Percentiles rank a stretch among this genome's conserved stretches.
Conservation (phyloP, 768 basidiomycete species). For the Rubroboletus satanas region DNA sequence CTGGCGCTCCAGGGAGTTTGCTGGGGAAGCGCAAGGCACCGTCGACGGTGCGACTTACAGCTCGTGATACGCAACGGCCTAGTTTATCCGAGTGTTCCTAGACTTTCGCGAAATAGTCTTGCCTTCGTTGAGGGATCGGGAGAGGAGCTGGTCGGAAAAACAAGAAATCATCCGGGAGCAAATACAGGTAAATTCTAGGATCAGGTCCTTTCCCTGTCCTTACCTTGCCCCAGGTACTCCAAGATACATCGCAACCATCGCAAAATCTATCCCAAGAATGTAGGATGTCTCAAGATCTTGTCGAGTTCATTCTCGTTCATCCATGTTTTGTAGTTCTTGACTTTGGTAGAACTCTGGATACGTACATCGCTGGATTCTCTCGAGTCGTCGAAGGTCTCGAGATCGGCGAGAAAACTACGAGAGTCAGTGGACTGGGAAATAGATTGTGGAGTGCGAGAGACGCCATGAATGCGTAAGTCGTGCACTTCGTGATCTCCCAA, state of each 20-base stretch:
- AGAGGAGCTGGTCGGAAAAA: conserved; percentile 7
- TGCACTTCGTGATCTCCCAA: background rate
- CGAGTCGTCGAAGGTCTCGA: conserved; percentile 7
- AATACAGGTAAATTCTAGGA: background rate
- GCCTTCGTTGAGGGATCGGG: conserved; percentile 9
- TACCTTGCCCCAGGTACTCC: conserved; percentile 10
- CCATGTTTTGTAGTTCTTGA: conserved; percentile 5
- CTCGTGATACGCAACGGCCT: background rate
- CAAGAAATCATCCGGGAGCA: conserved; percentile 16
- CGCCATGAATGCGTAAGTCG: conserved; percentile 17
- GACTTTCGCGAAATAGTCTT: conserved; percentile 19
- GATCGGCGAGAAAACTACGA: conserved; percentile 2
- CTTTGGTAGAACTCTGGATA: conserved; percentile 14
- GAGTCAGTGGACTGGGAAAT: background rate
- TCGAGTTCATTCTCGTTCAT: background rate
- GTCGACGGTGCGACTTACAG: conserved; percentile 12
- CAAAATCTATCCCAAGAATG: conserved; percentile 19
- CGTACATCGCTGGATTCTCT: conserved; percentile 15
- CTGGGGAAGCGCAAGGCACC: conserved; percentile 14
- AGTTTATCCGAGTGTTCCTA: background rate
- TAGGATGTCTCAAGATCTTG: background rate
- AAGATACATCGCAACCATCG: conserved; percentile 17
- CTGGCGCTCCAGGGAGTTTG: conserved; percentile 20
- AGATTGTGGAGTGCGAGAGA: conserved; percentile 2
- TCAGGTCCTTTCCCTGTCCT: background rate